phyloP scores from a whole-genome alignment of 2,329 filamentous ascomycete species.

The Beauveria varroae region DNA sequence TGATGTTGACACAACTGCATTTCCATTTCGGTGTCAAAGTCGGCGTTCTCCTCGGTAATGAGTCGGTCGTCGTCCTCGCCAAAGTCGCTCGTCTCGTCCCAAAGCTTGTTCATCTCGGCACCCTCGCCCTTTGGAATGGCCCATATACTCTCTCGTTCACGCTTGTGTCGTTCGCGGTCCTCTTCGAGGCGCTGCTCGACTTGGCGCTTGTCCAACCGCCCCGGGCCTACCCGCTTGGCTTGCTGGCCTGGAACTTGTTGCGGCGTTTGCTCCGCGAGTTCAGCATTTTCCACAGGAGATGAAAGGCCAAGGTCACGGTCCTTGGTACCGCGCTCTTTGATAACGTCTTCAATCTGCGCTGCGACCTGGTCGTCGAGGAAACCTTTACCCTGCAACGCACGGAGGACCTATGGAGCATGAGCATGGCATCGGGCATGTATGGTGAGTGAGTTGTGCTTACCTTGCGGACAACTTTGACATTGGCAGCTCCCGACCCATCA shows the following conservation, averaged over 20 bases:
- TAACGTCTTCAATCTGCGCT: conserved; percentile 70
- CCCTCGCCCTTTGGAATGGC: conserved; percentile 59
- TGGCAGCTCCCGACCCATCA: conserved; percentile 81
- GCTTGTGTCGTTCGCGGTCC: conserved; percentile 89
- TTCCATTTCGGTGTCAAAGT: conserved; percentile 37
- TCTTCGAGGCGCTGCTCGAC: conserved; percentile 96
- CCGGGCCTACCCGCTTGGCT: conserved; percentile 24
- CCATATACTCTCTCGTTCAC: conserved; percentile 88
- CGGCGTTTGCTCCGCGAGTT: conserved; percentile 33
- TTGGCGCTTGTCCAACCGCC: conserved; percentile 69
- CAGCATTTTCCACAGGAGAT: conserved; percentile 39
- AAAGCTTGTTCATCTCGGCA: conserved; percentile 69
- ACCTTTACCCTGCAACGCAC: conserved; percentile 59
- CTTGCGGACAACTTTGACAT: conserved; percentile 84
- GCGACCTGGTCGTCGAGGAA: conserved; percentile 72
- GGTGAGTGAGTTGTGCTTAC: conserved; percentile 36
- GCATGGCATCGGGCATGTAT: not conserved
- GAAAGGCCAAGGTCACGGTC: conserved; percentile 46
- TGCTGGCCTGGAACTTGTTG: conserved; percentile 33
- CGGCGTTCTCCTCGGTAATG: conserved; percentile 62
- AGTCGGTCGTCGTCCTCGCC: conserved; percentile 79
- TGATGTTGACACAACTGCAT: conserved; percentile 34
- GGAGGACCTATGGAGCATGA: conserved; percentile 48
- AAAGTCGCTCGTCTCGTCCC: conserved; percentile 81
- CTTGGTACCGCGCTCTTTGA: conserved; percentile 69